These are phyloP conservation scores for Pestalotiopsis sp. DNA, from an alignment of 2,329 filamentous ascomycete genomes.

Conservation along the genomic window DNA sequence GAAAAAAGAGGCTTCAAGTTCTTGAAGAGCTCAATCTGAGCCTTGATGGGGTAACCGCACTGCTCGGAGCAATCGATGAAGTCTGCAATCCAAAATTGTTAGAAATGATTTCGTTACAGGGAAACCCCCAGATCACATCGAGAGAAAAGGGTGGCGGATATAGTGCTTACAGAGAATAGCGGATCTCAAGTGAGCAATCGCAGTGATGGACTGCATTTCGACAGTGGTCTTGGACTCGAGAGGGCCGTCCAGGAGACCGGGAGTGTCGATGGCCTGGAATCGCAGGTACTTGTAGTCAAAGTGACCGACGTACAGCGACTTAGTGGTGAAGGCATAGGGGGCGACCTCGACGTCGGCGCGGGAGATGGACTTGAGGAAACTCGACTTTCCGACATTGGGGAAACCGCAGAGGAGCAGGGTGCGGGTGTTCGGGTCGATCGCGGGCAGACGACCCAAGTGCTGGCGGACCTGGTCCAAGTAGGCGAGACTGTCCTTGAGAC, in stretches of 20 bases:
- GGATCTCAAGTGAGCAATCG: slow-evolving; percentile 93
- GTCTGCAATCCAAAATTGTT: slow-evolving; percentile 39
- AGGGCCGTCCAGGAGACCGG: slow-evolving; percentile 96
- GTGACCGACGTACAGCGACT: slow-evolving; percentile 95
- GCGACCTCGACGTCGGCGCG: slow-evolving; percentile 96
- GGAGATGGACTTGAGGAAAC: slow-evolving; percentile 89
- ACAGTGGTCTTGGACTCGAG: slow-evolving; percentile 99
- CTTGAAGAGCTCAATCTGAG: slow-evolving; percentile 93
- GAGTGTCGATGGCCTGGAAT: slow-evolving; percentile 82
- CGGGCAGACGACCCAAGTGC: slow-evolving; percentile 93
- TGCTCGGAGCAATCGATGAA: slow-evolving; percentile 84
- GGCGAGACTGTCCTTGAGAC: slow-evolving; percentile 89
- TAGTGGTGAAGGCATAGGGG: slow-evolving; percentile 98
- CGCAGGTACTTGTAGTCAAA: slow-evolving; percentile 95
- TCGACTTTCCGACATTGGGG: slow-evolving; percentile 96
- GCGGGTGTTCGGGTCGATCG: slow-evolving; percentile 97
- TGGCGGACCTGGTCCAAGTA: slow-evolving; percentile 97
- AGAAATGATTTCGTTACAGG: neutral
- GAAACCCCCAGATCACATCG: neutral
- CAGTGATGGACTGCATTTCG: slow-evolving; percentile 98
- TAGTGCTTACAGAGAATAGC: slow-evolving; percentile 70
- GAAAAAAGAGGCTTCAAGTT: slow-evolving; percentile 96
- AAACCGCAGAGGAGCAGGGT: slow-evolving; percentile 97
- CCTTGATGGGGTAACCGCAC: slow-evolving; percentile 82
- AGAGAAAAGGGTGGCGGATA: neutral